These are phyloP conservation scores for Zygnema cylindricum DNA, from an alignment of 139 green algal species.

Conservation along the genomic window DNA sequence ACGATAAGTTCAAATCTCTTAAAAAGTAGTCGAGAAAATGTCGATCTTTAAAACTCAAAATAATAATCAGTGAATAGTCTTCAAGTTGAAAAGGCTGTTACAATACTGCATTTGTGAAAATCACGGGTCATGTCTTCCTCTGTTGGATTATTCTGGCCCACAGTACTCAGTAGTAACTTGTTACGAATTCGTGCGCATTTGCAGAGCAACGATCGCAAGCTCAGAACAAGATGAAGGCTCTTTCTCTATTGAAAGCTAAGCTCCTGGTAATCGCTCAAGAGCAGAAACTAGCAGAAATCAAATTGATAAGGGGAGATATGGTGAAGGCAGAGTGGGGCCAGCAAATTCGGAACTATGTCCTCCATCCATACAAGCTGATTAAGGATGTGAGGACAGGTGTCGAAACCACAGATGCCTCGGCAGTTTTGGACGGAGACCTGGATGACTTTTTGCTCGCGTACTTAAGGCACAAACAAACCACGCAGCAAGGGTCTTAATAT, in stretches of 20 bases:
- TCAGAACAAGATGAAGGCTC: constrained; percentile 69
- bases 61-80: no score
- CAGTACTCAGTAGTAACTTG: constrained; percentile 1
- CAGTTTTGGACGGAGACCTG: constrained; percentile 81
- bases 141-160: constrained; percentile 3
- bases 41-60: no score
- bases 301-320: constrained; percentile 88
- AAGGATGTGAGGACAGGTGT: constrained; percentile 83
- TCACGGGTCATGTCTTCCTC: no score
- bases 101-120: no score
- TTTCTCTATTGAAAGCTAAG: constrained; percentile 65
- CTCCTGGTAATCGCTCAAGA: constrained; percentile 87
- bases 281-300: constrained; percentile 76
- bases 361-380: constrained; percentile 96
- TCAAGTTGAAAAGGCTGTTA: no score
- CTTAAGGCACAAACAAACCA: constrained; percentile 20
- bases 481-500: not conserved
- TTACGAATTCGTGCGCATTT: no score
- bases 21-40: no score
- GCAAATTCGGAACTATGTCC: constrained; percentile 97
- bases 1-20: no score
- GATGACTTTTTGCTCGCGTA: constrained; percentile 56
- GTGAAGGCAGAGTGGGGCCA: constrained; percentile 95
- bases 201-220: constrained; percentile 78
- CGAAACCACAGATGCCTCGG: constrained; percentile 68